Evolutionary conservation across 1,284 basidiomycete genomes (phyloP).

Genomic region (Leccinum pseudoinsigne): DNA sequence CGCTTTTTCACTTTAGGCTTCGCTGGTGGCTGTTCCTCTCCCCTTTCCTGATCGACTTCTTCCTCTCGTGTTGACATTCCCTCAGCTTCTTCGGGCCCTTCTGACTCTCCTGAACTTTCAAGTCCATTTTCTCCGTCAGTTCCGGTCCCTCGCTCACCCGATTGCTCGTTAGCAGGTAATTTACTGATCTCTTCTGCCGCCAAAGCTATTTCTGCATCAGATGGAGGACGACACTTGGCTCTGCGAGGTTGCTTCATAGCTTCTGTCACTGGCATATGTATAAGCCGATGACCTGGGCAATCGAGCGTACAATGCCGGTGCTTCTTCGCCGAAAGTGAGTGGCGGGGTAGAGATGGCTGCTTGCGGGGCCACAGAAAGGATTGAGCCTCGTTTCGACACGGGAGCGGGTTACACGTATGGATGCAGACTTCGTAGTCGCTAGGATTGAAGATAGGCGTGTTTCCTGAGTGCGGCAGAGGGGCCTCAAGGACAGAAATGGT

Average conservation of each 20-base stretch:
- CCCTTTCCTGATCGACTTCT: constrained; percentile 3
- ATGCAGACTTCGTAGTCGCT: constrained; percentile 30
- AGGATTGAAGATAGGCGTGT: neutral
- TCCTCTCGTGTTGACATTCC: constrained; percentile 12
- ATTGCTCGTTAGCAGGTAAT: neutral
- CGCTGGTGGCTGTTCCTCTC: constrained; percentile 1
- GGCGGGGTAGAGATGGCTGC: constrained; percentile 26
- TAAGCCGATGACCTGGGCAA: constrained; percentile 27
- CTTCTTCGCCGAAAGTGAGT: constrained; percentile 27
- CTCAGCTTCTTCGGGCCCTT: constrained; percentile 16
- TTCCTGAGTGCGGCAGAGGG: constrained; percentile 7
- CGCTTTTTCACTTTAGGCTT: constrained; percentile 19
- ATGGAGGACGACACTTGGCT: constrained; percentile 25
- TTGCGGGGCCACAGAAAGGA: constrained; percentile 30
- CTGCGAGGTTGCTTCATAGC: constrained; percentile 26
- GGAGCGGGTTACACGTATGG: constrained; percentile 26
- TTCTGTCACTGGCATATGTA: constrained; percentile 20
- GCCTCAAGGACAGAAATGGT: constrained; percentile 1
- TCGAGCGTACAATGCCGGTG: constrained; percentile 18
- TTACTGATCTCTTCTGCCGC: constrained; percentile 18
- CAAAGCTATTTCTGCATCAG: constrained; percentile 23
- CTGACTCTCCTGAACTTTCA: constrained; percentile 18
- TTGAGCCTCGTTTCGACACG: constrained; percentile 30
- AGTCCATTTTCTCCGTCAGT: constrained; percentile 4
- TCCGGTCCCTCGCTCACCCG: neutral